These are phyloP conservation scores for Sugiyamaella novakii DNA, from an alignment of 1,139 yeast species.

Conservation along the genomic window DNA sequence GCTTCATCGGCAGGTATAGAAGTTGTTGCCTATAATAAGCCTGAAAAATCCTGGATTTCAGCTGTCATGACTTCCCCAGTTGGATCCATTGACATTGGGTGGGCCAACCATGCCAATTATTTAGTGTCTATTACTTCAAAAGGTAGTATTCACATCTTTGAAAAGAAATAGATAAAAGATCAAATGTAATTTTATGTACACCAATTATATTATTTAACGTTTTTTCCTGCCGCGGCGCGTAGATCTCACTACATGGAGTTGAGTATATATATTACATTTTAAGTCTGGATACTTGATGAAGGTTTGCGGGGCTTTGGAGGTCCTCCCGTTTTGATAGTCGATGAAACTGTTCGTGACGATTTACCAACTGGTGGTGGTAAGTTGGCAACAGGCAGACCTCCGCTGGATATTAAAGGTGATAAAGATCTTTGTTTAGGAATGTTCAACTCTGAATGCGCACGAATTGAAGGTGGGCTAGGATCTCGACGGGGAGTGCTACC, in stretches of 20 bases:
- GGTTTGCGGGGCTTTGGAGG: conserved; percentile 30
- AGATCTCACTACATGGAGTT: too few species aligned
- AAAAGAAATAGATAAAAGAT: conserved; percentile 7
- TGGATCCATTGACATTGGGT: conserved; percentile 26
- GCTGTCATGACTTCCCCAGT: conserved; percentile 12
- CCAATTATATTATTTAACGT: background rate
- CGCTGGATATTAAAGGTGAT: too few species aligned
- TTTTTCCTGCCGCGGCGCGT: too few species aligned
- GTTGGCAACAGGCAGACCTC: conserved; percentile 2
- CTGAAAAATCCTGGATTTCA: conserved; percentile 28
- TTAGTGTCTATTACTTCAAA: conserved; percentile 29
- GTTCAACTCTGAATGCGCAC: conserved; percentile 14
- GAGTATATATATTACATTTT: conserved; percentile 15
- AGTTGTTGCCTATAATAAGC: conserved; percentile 29
- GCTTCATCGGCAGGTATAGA: conserved; percentile 28
- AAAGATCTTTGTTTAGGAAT: conserved; percentile 25
- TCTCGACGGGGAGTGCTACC: too few species aligned
- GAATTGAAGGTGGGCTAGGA: too few species aligned
- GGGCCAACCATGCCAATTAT: conserved; percentile 30
- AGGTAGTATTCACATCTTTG: conserved; percentile 29
- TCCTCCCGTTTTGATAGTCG: conserved; percentile 9
- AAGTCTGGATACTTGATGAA: conserved; percentile 22
- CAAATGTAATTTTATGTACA: conserved; percentile 11
- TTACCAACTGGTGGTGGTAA: conserved; percentile 36
- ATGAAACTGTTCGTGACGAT: conserved; percentile 31